Percentiles rank a stretch among this genome's conserved stretches.
phyloP scores from a whole-genome alignment of 2,329 filamentous ascomycete genomes.

The Intubia oerlemansii region DNA sequence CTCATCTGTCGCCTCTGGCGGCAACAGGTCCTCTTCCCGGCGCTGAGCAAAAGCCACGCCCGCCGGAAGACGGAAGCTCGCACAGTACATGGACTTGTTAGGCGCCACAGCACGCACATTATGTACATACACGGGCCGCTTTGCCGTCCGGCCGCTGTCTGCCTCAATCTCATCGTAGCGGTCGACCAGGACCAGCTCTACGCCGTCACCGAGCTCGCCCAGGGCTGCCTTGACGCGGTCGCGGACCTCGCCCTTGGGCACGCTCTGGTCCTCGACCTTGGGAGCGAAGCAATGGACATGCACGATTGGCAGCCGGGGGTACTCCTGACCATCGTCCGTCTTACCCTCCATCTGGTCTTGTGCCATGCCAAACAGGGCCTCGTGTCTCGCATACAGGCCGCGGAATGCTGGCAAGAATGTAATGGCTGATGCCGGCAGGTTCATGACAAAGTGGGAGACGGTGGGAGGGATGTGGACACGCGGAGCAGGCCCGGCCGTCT shows the following conservation, averaged over 20 bases:
- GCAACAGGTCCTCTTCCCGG: not conserved
- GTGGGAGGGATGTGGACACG: constrained; percentile 40
- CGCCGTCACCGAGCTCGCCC: no score
- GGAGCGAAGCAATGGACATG: constrained; percentile 91
- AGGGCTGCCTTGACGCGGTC: constrained; percentile 26
- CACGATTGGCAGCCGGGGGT: constrained; percentile 47
- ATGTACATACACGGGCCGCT: constrained; percentile 30
- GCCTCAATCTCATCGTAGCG: no score
- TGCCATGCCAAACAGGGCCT: constrained; percentile 41
- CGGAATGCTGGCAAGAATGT: constrained; percentile 59
- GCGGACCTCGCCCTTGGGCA: constrained; percentile 36
- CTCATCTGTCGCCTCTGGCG: not conserved
- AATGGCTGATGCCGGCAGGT: constrained; percentile 76
- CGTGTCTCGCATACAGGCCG: constrained; percentile 57
- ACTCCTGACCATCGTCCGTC: no score
- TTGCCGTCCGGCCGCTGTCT: no score
- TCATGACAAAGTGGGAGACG: constrained; percentile 95
- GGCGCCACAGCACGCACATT: constrained; percentile 78
- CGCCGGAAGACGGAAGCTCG: constrained; percentile 65
- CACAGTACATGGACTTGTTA: constrained; percentile 92
- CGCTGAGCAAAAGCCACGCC: constrained; percentile 54
- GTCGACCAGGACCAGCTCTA: no score
- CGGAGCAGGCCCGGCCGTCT: constrained; percentile 7
- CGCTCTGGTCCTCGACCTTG: constrained; percentile 49
- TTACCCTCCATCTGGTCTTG: no score